These are phyloP conservation scores for Chaetomiaceae sp. DNA, from an alignment of 2,329 filamentous ascomycete genomes.

Conservation along the genomic window DNA sequence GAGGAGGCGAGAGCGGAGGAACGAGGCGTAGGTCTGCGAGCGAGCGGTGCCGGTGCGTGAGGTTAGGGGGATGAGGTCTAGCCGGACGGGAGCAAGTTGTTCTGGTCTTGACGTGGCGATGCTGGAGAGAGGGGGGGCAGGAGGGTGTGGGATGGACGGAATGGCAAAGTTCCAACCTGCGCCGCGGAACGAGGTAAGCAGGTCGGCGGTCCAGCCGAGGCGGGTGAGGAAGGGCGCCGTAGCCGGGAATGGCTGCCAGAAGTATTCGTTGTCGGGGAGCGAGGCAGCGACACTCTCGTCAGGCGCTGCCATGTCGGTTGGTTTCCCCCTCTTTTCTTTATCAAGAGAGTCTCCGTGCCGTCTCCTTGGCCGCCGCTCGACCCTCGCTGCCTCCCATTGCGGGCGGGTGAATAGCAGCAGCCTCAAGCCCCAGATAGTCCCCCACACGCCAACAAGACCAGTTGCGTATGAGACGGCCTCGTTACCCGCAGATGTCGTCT, in stretches of 20 bases:
- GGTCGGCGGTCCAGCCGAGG: slow-evolving; percentile 52
- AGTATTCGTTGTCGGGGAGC: slow-evolving; percentile 43
- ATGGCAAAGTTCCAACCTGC: slow-evolving; percentile 40
- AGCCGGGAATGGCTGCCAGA: slow-evolving; percentile 57
- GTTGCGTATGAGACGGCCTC: slow-evolving; percentile 47
- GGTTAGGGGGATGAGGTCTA: slow-evolving; percentile 39
- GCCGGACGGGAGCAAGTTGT: slow-evolving; percentile 30
- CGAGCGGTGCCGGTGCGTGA: slow-evolving; percentile 46
- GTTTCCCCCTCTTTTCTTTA: background rate
- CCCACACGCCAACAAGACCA: slow-evolving; percentile 49
- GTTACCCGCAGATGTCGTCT: slow-evolving; percentile 46
- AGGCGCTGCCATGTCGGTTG: background rate
- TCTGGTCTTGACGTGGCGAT: too few relatives aligned
- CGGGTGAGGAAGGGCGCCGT: slow-evolving; percentile 45
- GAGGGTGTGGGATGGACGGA: slow-evolving; percentile 43
- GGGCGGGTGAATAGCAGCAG: slow-evolving; percentile 52
- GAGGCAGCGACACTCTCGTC: slow-evolving; percentile 29
- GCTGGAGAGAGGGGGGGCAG: too few relatives aligned
- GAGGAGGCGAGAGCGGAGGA: slow-evolving; percentile 43
- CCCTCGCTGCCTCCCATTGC: slow-evolving; percentile 53
- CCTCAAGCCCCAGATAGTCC: slow-evolving; percentile 45
- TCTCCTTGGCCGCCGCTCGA: slow-evolving; percentile 36
- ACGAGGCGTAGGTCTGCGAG: slow-evolving; percentile 38
- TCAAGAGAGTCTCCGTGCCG: too few relatives aligned
- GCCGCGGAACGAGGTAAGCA: slow-evolving; percentile 52